phyloP scores from a whole-genome alignment of 495 filamentous ascomycete genomes.

The Aspergillus ostianus region DNA sequence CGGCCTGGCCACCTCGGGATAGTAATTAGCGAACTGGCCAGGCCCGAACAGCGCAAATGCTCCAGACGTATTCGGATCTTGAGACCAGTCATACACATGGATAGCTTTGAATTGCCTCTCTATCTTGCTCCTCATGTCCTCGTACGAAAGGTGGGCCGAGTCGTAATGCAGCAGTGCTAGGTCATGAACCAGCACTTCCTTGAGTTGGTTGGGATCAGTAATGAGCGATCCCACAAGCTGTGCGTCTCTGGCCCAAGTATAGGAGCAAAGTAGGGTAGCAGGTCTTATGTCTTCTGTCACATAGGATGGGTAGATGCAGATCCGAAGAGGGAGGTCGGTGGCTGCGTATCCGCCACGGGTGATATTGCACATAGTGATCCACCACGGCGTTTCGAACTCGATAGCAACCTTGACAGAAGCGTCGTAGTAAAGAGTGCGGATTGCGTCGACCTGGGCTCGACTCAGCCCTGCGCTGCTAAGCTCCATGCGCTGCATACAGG shows the following conservation, averaged over 20 bases:
- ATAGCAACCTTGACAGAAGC: neutral
- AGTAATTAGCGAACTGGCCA: neutral
- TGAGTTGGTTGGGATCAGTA: neutral
- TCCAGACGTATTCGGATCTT: neutral
- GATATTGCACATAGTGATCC: neutral
- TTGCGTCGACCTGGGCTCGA: neutral
- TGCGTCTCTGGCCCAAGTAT: neutral
- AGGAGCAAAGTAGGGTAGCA: neutral
- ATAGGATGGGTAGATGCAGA: neutral
- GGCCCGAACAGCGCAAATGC: neutral
- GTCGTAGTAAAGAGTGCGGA: neutral
- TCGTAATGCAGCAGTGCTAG: neutral
- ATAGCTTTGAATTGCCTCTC: neutral
- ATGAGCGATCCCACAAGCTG: neutral
- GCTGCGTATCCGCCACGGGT: neutral
- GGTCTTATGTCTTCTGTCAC: neutral
- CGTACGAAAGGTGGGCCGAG: neutral
- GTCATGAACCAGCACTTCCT: neutral
- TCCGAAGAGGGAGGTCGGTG: neutral
- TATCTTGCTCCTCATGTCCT: neutral
- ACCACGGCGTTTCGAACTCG: neutral
- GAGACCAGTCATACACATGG: neutral
- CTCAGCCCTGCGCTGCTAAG: neutral
- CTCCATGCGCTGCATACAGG: neutral
- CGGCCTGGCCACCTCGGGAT: neutral